Evolutionary conservation across 2,329 filamentous ascomycete species (phyloP), one percentile per base, ranked within the genome.

Genomic region (Metarhizium anisopliae): DNA sequence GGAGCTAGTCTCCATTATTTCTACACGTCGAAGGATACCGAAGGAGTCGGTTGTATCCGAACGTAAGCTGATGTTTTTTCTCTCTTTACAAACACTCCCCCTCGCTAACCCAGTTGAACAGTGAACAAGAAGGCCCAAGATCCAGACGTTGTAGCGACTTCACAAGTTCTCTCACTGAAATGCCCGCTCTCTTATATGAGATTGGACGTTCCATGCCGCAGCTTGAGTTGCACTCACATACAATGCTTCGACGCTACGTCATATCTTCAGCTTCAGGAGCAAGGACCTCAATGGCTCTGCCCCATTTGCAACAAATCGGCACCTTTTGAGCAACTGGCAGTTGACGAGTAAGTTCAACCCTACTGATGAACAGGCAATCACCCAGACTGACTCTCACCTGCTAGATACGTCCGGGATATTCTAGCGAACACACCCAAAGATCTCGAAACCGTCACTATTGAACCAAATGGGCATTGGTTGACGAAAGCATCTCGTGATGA

Each of bases 201-300:
- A 58, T 87, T 99, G 40, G 79, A 80, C 8, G 77, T 89, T 16
- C 94, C 94, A 0, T 90, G 90, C 62, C 85, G 94, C 38, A 89
- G 89, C 4, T 79, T 84, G 3, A 73, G 85, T 38, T 99, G 94
- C 73, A 86, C 83, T 3, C 94, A 99, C 69, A 89, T 94, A 30
- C 90, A 95, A 67, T 99, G 94, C 68, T 99, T 97, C 63, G 94
- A 99, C 69, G 93, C 89, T 3, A 86, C 84, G 3, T 95, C 90
- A 2, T 99, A 96, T 67, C 78, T 99, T 20, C 90, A 96, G 64
- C 74, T 99, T 32, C 93, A 97, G 68, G 91, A 97, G 68, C 94
- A 99, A 74, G 93, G 90, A 0, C 94, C 94, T 0, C 95, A 94
- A 18, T 99, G 94, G 94, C 79, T 85, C n/a, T 99, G 94, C 65